Percentiles rank a stretch among this genome's conserved stretches.
These are phyloP conservation scores for Flaveria brownii DNA, from an alignment of 129 eudicot species.

Conservation along the genomic window DNA sequence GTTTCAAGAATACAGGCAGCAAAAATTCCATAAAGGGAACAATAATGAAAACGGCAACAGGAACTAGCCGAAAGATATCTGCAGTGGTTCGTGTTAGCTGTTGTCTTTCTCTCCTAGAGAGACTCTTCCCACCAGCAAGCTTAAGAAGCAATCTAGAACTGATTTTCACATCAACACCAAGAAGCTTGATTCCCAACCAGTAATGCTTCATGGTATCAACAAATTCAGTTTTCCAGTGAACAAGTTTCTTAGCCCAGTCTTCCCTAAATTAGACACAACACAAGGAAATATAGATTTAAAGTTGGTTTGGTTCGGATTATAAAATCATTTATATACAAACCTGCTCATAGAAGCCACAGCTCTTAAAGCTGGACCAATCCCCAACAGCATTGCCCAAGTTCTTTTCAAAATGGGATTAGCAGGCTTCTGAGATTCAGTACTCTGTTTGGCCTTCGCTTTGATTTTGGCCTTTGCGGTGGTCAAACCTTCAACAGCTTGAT, in stretches of 20 bases:
- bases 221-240: slow-evolving; percentile 94
- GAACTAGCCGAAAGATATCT: slow-evolving; percentile 95
- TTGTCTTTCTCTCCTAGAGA: slow-evolving; percentile 96
- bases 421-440: slow-evolving; percentile 56
- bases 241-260: slow-evolving; percentile 90
- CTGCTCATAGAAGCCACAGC: slow-evolving; percentile 91
- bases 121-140: slow-evolving; percentile 92
- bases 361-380: slow-evolving; percentile 89
- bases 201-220: slow-evolving; percentile 89
- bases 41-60: slow-evolving; percentile 93
- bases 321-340: slow-evolving; percentile 37
- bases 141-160: slow-evolving; percentile 76
- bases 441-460: slow-evolving; percentile 65
- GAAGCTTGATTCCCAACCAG: slow-evolving; percentile 92
- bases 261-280: slow-evolving; percentile 50
- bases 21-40: slow-evolving; percentile 99
- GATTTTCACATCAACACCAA: slow-evolving; percentile 91
- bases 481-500: slow-evolving; percentile 91
- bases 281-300: slow-evolving; percentile 5
- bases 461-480: slow-evolving; percentile 70
- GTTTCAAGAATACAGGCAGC: slow-evolving; percentile 90
- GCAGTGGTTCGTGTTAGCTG: slow-evolving; percentile 98
- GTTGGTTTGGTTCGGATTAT: neutral
- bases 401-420: slow-evolving; percentile 54
- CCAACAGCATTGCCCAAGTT: slow-evolving; percentile 68